Evolutionary conservation across 106 monocot genomes (phyloP), one percentile per base, ranked within the genome.

Genomic region (Platanthera guangdongensis): DNA sequence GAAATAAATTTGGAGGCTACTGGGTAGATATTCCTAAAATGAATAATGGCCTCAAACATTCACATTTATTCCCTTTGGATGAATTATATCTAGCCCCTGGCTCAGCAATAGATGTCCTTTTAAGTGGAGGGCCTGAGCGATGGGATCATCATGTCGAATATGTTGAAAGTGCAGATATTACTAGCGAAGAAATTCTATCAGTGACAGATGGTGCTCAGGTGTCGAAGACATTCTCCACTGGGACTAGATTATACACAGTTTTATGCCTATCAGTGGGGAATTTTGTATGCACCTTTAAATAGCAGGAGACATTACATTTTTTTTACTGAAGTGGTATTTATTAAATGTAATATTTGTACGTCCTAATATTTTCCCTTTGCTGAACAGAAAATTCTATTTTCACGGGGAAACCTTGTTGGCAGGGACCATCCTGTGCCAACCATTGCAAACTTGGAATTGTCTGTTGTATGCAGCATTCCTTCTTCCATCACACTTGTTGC

Each of bases 1-100:
- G 97, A n/a, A 89, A 88, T 57, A 84, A 80, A 47, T 94, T 86
- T 87, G 97, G 97, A 81, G 97, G 97, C 69, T 99, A 99, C 68
- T 83, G 71, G 76, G 77, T 87, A 79, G 86, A 99, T 79, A 75
- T 86, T 19, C 60, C 49, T 10, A 81, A 78, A 78, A 79, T 16
- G 75, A 68, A 83, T 79, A 50, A 52, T 53, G 81, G 48, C 47
- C 48, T 76, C 57, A 48, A 67, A 9, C 70, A 86, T 84, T 75
- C 75, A 55, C 60, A 75, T 78, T 52, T 49, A 59, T 78, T 62
- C 19, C 57, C 25, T 63, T 82, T 92, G 50, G 72, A 83, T 79
- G 86, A 86, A 39, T 65, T 99, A 57, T 92, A 88, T 85, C 88
- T 99, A 79, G 89, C 85, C 68, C 89, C 89, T 87, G 99, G 99